phyloP scores from a whole-genome alignment of 2,329 filamentous ascomycete species.

The Pyrenophora seminiperda region DNA sequence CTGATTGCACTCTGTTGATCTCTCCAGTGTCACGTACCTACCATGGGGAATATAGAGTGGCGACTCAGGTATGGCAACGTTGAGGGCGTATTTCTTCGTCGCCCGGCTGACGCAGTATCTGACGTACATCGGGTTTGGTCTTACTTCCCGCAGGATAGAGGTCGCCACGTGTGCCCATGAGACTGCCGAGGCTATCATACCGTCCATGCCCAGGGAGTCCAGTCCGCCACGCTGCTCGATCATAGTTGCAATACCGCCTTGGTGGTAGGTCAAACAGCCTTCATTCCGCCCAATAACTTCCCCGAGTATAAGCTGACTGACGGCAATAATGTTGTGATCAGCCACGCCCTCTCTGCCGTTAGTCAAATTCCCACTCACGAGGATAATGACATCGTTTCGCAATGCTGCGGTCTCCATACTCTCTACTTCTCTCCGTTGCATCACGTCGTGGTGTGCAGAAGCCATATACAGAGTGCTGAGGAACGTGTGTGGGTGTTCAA shows the following conservation, averaged over 20 bases:
- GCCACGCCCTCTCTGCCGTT: slow-evolving; percentile 29
- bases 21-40: slow-evolving; percentile 35
- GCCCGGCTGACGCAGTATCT: slow-evolving; percentile 29
- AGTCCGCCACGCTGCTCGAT: slow-evolving; percentile 44
- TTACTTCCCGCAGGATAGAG: slow-evolving; percentile 39
- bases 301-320: slow-evolving; percentile 44
- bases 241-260: slow-evolving; percentile 39
- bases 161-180: slow-evolving; percentile 42
- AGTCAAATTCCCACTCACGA: slow-evolving; percentile 35
- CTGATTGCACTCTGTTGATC: slow-evolving; percentile 20
- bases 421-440: slow-evolving; percentile 28
- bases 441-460: slow-evolving; percentile 41
- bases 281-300: slow-evolving; percentile 41
- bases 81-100: slow-evolving; percentile 20
- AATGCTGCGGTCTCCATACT: slow-evolving; percentile 40
- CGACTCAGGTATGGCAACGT: slow-evolving; percentile 41
- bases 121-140: slow-evolving; percentile 34
- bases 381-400: slow-evolving; percentile 43
- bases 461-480: slow-evolving; percentile 47
- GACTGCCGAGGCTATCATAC: slow-evolving; percentile 39
- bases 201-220: slow-evolving; percentile 34
- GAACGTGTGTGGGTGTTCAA: slow-evolving; percentile 42
- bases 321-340: slow-evolving; percentile 45
- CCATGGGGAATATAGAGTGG: slow-evolving; percentile 42
- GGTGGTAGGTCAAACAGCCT: slow-evolving; percentile 29